Conservation (phyloP, 129 eudicot genomes). For the Flaveria linearis region DNA sequence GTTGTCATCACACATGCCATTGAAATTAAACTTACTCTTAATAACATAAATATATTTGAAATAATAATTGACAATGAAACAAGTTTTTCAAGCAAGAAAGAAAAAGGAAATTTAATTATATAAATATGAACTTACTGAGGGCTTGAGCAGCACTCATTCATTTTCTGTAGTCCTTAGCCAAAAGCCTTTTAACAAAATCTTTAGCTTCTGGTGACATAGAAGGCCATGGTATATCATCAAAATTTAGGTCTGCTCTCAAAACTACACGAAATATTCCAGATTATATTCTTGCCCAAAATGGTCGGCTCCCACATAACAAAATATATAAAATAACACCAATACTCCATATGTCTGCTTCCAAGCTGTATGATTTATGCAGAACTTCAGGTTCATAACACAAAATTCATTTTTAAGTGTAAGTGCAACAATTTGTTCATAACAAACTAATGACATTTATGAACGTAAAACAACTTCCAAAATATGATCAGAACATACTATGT, state of each 20-base stretch:
- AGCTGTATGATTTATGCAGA: conserved; percentile 79
- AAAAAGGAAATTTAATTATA: neutral
- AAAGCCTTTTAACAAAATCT: conserved; percentile 79
- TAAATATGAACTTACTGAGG: conserved; percentile 54
- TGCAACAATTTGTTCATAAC: too few species aligned
- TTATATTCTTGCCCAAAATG: conserved; percentile 89
- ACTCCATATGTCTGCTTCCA: conserved; percentile 95
- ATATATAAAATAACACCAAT: conserved; percentile 83
- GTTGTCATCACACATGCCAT: too few species aligned
- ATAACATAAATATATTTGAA: neutral
- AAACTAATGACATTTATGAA: too few species aligned
- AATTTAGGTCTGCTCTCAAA: conserved; percentile 81
- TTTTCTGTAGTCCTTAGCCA: conserved; percentile 81
- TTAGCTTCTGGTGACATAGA: conserved; percentile 75
- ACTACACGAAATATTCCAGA: conserved; percentile 87
- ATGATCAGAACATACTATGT: too few species aligned
- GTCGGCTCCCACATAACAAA: conserved; percentile 84
- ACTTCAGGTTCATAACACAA: conserved; percentile 53
- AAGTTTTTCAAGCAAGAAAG: neutral
- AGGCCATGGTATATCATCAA: conserved; percentile 87
- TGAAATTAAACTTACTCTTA: too few species aligned
- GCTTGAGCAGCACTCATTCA: conserved; percentile 95
- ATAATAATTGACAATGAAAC: neutral
- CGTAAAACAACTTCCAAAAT: too few species aligned
- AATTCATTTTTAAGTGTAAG: too few species aligned